These are phyloP conservation scores for Cryptosporidium meleagridis DNA, from an alignment of 169 alveolate species.

Conservation along the genomic window DNA sequence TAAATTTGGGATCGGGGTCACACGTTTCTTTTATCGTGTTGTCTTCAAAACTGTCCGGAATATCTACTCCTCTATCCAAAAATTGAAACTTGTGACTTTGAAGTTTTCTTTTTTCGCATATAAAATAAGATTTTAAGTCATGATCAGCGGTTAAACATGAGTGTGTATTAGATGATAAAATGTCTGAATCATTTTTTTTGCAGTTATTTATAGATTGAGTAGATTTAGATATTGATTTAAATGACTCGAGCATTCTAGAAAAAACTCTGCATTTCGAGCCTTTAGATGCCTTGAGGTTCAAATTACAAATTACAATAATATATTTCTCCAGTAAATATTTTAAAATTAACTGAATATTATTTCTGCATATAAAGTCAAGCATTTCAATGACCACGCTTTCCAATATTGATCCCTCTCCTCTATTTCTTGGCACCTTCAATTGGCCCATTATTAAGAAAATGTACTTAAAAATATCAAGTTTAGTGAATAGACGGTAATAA, in stretches of 20 bases:
- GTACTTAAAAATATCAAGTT: slow-evolving; percentile 54
- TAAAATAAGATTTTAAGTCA: background rate
- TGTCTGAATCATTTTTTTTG: background rate
- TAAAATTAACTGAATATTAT: slow-evolving; percentile 42
- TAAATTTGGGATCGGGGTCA: background rate
- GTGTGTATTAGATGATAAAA: background rate
- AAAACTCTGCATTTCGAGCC: slow-evolving; percentile 66
- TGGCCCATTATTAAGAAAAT: slow-evolving; percentile 19
- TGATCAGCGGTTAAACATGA: background rate
- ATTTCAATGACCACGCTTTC: slow-evolving; percentile 69
- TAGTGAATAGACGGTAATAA: slow-evolving; percentile 64
- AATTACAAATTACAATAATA: background rate
- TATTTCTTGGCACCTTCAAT: slow-evolving; percentile 29
- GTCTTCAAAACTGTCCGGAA: background rate
- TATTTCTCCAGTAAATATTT: slow-evolving; percentile 45
- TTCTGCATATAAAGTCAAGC: slow-evolving; percentile 68
- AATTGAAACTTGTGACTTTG: background rate
- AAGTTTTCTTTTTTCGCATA: background rate
- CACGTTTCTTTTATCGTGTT: background rate
- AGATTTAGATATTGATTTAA: background rate
- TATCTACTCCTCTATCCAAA: background rate
- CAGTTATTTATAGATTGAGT: background rate
- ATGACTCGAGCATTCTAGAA: slow-evolving; percentile 61
- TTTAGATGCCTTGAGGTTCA: slow-evolving; percentile 14
- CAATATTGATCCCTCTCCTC: slow-evolving; percentile 70